A percentile compares a stretch with the other conserved stretches of the same genome.
Evolutionary conservation across 192 early-diverging fungal species (phyloP).

Genomic region (Umbelopsis isabellina): DNA sequence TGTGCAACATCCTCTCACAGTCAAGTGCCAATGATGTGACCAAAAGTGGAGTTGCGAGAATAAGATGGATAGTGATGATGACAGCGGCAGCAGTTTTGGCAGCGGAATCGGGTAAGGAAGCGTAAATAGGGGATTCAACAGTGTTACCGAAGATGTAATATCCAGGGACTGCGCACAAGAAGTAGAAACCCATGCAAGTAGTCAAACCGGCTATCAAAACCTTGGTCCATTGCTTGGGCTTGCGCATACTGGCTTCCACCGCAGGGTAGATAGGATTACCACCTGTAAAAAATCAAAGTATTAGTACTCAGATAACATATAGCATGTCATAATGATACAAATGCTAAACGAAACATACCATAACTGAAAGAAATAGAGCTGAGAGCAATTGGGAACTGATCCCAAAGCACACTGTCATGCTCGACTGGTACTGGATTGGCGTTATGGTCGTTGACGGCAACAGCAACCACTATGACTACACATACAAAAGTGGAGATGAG

Average conservation of each 20-base stretch:
- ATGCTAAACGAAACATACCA: slow-evolving; percentile 22
- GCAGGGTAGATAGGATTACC: slow-evolving; percentile 85
- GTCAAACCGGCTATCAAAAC: slow-evolving; percentile 64
- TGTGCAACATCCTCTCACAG: slow-evolving; percentile 67
- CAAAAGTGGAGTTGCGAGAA: slow-evolving; percentile 81
- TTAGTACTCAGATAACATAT: background rate
- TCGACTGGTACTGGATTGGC: slow-evolving; percentile 31
- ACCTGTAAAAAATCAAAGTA: slow-evolving; percentile 2
- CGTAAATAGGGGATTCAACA: slow-evolving; percentile 71
- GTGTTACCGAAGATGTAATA: slow-evolving; percentile 75
- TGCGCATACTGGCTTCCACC: slow-evolving; percentile 81
- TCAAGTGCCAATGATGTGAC: slow-evolving; percentile 76
- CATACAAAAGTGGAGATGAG: slow-evolving; percentile 72
- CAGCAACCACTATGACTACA: slow-evolving; percentile 70
- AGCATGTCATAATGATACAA: background rate
- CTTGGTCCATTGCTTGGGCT: slow-evolving; percentile 67
- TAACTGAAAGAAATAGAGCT: slow-evolving; percentile 84
- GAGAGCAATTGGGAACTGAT: slow-evolving; percentile 74
- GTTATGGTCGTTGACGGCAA: slow-evolving; percentile 50
- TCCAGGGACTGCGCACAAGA: slow-evolving; percentile 68
- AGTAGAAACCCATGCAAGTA: slow-evolving; percentile 71
- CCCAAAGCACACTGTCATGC: slow-evolving; percentile 61
- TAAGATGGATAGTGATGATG: slow-evolving; percentile 79
- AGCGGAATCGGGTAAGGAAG: slow-evolving; percentile 66
- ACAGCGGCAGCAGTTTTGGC: slow-evolving; percentile 66